These are phyloP conservation scores for Trichoderma endophyticum DNA, from an alignment of 2,329 filamentous ascomycete genomes.

Conservation along the genomic window DNA sequence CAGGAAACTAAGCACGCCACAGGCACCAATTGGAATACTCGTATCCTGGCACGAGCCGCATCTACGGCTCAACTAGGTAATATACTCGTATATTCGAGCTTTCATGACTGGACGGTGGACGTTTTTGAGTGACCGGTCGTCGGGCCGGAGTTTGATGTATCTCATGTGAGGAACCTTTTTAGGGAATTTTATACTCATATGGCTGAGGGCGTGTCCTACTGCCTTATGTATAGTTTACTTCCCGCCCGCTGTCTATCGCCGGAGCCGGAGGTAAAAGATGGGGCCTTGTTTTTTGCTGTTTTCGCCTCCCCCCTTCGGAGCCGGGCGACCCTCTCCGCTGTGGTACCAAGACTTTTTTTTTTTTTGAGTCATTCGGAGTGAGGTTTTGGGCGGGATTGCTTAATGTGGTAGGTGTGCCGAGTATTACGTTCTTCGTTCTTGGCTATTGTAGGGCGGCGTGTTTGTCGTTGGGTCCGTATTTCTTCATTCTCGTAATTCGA, in stretches of 20 bases:
- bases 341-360: neutral
- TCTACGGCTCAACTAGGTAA: neutral
- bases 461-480: neutral
- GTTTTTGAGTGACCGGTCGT: neutral
- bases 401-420: neutral
- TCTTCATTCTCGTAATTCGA: neutral
- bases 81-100: neutral
- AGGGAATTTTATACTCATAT: neutral
- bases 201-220: too few relatives aligned
- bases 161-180: neutral
- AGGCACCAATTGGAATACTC: neutral
- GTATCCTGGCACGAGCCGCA: neutral
- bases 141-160: neutral
- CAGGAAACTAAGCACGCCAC: neutral
- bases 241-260: conserved; percentile 14
- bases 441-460: neutral
- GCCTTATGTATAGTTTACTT: too few relatives aligned
- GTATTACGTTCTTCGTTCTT: neutral
- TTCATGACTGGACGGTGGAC: neutral
- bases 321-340: conserved; percentile 16
- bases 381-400: neutral
- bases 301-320: neutral
- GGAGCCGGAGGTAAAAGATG: conserved; percentile 21
- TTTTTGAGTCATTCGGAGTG: conserved; percentile 3
- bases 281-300: neutral